Evolutionary conservation across 768 basidiomycete species (phyloP).

Genomic region (Calocybe cyanea): DNA sequence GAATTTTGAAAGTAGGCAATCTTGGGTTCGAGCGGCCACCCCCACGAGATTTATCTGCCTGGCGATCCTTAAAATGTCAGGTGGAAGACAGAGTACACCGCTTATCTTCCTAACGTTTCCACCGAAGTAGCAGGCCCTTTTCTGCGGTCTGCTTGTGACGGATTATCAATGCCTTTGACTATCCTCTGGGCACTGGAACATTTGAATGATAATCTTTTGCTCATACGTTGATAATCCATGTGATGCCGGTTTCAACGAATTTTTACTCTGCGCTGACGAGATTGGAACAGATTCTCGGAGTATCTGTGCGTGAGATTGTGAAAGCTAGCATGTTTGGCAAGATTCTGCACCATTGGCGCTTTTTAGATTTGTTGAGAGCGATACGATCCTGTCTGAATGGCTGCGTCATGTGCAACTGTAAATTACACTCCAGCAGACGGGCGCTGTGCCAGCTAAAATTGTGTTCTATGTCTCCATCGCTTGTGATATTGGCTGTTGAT

Average conservation of each 20-base stretch:
- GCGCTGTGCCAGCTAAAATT: too few relatives aligned
- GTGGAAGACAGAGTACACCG: slow-evolving; percentile 25
- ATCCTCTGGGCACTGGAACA: slow-evolving; percentile 21
- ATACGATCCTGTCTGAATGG: too few relatives aligned
- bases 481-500: too few relatives aligned
- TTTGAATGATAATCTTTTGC: slow-evolving; percentile 14
- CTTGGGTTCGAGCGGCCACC: slow-evolving; percentile 28
- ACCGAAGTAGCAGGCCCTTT: slow-evolving; percentile 10
- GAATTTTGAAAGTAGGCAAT: slow-evolving; percentile 9
- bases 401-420: too few relatives aligned
- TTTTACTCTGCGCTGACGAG: too few relatives aligned
- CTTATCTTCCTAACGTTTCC: slow-evolving; percentile 1
- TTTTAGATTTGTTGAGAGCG: too few relatives aligned
- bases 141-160: slow-evolving; percentile 22
- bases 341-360: slow-evolving; percentile 31
- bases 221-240: slow-evolving; percentile 19
- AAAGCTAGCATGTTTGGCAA: slow-evolving; percentile 26
- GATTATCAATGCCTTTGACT: slow-evolving; percentile 23
- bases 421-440: too few relatives aligned
- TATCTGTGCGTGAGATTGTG: slow-evolving; percentile 19
- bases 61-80: slow-evolving; percentile 21
- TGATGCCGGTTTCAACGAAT: neutral
- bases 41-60: slow-evolving; percentile 20
- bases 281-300: slow-evolving; percentile 23
- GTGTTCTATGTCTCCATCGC: too few relatives aligned